Evolutionary conservation across 805 yeast species (phyloP), one percentile per base, ranked within the genome.

Genomic region (Pichia insulana): DNA sequence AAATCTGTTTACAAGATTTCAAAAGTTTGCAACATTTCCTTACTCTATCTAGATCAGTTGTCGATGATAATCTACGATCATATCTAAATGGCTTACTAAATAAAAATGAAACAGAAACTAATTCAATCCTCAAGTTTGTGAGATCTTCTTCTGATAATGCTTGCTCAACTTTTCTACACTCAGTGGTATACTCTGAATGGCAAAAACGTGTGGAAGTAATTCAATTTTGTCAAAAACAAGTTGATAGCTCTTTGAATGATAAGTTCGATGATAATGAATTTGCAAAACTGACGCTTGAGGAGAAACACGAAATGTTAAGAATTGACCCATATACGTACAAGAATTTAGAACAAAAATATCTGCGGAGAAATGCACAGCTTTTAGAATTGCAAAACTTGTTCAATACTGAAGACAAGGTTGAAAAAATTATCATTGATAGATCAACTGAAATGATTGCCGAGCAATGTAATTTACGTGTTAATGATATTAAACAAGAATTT

Each of bases 311-410:
- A 27, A 39, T 47, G 48, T 57, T 34, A 58, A 60, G 74, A 25
- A 49, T 70, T 5, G 78, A 76, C 50, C 80, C 81, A 1, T 76
- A 76, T 49, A 73, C 73, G 3, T 59, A 64, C 10, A 63, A 68
- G 39, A 73, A 71, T 36, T 33, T 58, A 7, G 47, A 57, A 18
- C 59, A 59, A 7, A 54, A 56, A 16, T 54, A 58, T 15, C 62
- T 62, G 15, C 44, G 49, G 4, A 58, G 58, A 34, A 62, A 57
- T 35, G 37, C 19, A 2, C 55, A 58, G 13, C 60, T 62, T 39
- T 52, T 55, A n/a, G 48, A 48, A 5, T 40, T 72, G 9, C 43
- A 45, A 7, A 57, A 51, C 11, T 67, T 71, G 62, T 59, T 64
- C 13, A 52, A 58, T 17, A 72, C 69, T 49, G 74, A 72, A 45